Percentiles rank a stretch among this genome's conserved stretches.
Conservation (phyloP, 176 grass and related monocot species). For the Avena sativa region DNA sequence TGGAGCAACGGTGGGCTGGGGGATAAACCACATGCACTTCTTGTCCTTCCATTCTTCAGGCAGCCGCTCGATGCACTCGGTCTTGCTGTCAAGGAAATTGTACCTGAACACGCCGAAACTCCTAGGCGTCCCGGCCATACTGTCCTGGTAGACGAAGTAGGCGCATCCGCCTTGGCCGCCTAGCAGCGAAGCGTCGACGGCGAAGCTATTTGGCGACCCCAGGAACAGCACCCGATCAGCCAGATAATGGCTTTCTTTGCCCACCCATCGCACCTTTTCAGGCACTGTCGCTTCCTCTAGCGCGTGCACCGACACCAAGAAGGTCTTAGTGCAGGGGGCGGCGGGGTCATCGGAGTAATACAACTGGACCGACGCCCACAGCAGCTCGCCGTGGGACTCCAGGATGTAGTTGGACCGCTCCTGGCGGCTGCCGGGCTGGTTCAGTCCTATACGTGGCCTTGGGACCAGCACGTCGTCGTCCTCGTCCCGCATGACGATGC, state of each 20-base stretch:
- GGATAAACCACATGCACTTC: not conserved
- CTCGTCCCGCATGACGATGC: not conserved
- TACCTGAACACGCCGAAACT: not conserved
- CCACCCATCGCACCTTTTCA: not conserved
- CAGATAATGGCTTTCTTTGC: not conserved
- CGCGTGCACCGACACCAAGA: not conserved
- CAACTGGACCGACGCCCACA: not conserved
- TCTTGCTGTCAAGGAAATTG: not conserved
- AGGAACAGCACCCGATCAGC: not conserved
- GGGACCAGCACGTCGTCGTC: not conserved
- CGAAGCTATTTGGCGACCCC: not conserved
- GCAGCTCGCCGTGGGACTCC: not conserved
- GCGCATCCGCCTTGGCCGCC: not conserved
- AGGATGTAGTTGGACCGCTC: not conserved
- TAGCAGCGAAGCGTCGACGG: not conserved
- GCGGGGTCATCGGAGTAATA: no score
- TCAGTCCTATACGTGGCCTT: not conserved
- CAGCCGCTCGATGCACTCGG: not conserved
- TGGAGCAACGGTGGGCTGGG: not conserved
- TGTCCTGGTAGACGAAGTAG: not conserved
- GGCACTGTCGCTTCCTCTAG: not conserved
- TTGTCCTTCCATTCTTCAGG: not conserved
- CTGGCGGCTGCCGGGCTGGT: no score
- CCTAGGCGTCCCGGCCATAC: not conserved
- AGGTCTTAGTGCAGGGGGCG: no score